Percentiles rank a stretch among this genome's conserved stretches.
phyloP scores from a whole-genome alignment of 2,329 filamentous ascomycete genomes.

The Aureobasidium uvarum region DNA sequence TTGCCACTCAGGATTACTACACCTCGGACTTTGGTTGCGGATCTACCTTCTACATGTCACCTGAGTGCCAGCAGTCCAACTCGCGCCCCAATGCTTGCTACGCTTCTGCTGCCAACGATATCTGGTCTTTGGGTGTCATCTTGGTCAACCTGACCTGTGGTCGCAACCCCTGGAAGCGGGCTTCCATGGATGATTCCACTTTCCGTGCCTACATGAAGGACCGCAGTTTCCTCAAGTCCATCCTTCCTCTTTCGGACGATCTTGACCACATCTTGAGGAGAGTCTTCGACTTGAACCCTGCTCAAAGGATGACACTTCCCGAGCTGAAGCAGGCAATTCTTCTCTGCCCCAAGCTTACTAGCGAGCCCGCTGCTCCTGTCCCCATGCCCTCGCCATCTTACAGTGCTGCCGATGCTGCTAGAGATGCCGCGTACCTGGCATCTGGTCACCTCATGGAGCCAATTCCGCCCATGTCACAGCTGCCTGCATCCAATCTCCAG shows the following conservation, averaged over 20 bases:
- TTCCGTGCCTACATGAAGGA: constrained; percentile 88
- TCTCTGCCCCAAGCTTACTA: constrained; percentile 72
- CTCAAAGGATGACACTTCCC: constrained; percentile 74
- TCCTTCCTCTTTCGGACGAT: constrained; percentile 85
- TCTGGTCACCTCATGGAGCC: constrained; percentile 24
- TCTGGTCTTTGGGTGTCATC: constrained; percentile 98
- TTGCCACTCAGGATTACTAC: constrained; percentile 78
- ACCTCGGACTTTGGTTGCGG: constrained; percentile 97
- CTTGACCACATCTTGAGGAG: constrained; percentile 82
- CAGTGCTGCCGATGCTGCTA: constrained; percentile 27
- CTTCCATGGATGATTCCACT: constrained; percentile 87
- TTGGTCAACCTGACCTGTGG: constrained; percentile 96
- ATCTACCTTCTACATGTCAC: constrained; percentile 99
- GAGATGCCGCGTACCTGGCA: constrained; percentile 25
- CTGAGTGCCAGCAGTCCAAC: constrained; percentile 88
- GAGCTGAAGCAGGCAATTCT: constrained; percentile 77
- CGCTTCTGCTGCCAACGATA: constrained; percentile 88
- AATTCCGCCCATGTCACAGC: constrained; percentile 27
- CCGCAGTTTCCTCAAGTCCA: constrained; percentile 83
- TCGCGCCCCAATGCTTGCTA: constrained; percentile 73
- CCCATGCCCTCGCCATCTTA: constrained; percentile 28
- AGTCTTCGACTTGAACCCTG: constrained; percentile 84
- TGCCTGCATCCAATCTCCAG: constrained; percentile 20
- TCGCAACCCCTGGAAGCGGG: constrained; percentile 98
- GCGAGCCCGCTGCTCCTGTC: constrained; percentile 42